phyloP scores from a whole-genome alignment of 352 stramenopile species.

The Globisporangium acanthophoron region DNA sequence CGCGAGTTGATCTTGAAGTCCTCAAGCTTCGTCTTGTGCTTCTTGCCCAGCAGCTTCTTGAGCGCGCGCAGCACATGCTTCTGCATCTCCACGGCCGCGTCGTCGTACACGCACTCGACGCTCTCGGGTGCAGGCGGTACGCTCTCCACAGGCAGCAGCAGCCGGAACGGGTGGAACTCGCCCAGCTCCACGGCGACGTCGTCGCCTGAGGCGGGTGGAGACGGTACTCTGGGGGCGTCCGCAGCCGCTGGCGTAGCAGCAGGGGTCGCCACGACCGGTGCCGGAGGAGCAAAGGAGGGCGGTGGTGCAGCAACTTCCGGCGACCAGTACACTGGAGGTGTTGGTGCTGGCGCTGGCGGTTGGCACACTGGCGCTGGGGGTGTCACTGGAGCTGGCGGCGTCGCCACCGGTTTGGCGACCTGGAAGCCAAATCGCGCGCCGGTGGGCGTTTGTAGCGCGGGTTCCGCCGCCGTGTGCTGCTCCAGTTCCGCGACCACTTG shows the following conservation, averaged over 20 bases:
- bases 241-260: conserved; percentile 1
- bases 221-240: not conserved
- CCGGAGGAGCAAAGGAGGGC: too few relatives aligned
- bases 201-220: conserved; percentile 2
- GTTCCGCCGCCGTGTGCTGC: not conserved
- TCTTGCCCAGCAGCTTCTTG: conserved; percentile 54
- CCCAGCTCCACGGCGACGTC: not conserved
- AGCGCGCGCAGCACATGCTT: conserved; percentile 66
- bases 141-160: conserved; percentile 39
- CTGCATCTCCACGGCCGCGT: conserved; percentile 55
- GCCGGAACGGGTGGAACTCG: conserved; percentile 39
- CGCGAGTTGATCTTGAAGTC: conserved; percentile 83
- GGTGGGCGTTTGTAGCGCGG: not conserved
- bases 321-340: not conserved
- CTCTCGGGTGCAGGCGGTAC: conserved; percentile 44
- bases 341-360: not conserved
- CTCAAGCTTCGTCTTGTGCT: conserved; percentile 47
- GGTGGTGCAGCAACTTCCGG: not conserved
- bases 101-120: conserved; percentile 59
- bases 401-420: not conserved
- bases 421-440: too few relatives aligned
- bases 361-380: not conserved
- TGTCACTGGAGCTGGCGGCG: not conserved
- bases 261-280: not conserved
- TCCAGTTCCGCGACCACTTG: not conserved